phyloP scores from a whole-genome alignment of 75 land plant species.

The Larix kaempferi region DNA sequence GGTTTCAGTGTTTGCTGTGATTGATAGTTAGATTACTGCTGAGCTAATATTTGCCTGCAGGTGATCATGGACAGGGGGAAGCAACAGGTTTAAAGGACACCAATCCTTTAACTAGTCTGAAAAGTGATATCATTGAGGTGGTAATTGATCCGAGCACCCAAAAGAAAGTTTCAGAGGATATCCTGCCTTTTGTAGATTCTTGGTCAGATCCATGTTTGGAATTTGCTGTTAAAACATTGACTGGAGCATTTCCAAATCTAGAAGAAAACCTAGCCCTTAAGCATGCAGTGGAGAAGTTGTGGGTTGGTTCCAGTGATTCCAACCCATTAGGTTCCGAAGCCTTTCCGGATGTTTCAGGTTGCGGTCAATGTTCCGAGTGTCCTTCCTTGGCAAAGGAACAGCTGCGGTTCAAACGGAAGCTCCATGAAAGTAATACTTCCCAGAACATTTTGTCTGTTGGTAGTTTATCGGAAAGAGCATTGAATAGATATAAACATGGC shows the following conservation, averaged over 20 bases:
- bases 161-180: neutral
- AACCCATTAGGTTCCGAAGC: neutral
- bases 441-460: neutral
- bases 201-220: slow-evolving; percentile 9
- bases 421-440: no score
- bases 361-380: neutral
- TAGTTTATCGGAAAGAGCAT: slow-evolving; percentile 3
- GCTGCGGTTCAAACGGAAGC: neutral
- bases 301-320: neutral
- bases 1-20: no score
- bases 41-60: slow-evolving; percentile 7
- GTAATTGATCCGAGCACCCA: neutral
- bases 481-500: neutral
- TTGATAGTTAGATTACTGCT: slow-evolving; percentile 1
- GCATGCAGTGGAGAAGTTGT: neutral
- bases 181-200: neutral
- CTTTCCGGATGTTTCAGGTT: neutral
- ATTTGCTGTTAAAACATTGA: slow-evolving; percentile 5
- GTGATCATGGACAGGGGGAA: slow-evolving; percentile 10
- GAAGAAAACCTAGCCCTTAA: slow-evolving; percentile 7
- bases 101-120: neutral
- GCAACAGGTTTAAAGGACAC: neutral
- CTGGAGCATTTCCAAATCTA: slow-evolving; percentile 6
- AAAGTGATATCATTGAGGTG: neutral
- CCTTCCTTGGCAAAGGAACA: neutral